Percentiles rank a stretch among this genome's conserved stretches.
Conservation (phyloP, 352 stramenopile species). For the Pythium angustatum region DNA sequence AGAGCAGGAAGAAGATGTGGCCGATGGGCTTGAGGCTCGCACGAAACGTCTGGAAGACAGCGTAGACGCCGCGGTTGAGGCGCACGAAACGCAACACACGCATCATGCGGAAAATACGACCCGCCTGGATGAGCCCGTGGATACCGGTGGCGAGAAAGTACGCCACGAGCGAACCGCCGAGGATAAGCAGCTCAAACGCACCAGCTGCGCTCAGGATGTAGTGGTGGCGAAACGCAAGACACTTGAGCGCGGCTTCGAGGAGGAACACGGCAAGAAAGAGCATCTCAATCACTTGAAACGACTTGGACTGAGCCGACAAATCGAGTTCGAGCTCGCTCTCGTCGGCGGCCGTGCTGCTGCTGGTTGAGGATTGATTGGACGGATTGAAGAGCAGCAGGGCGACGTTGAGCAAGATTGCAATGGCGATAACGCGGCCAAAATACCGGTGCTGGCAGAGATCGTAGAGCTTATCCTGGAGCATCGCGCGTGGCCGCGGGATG, state of each 20-base stretch:
- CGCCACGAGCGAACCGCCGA: slow-evolving; percentile 58
- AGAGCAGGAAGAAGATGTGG: slow-evolving; percentile 82
- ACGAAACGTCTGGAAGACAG: slow-evolving; percentile 77
- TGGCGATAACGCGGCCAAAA: slow-evolving; percentile 50
- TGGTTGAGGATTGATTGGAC: slow-evolving; percentile 23
- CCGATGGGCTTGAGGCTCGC: slow-evolving; percentile 62
- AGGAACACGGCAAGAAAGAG: slow-evolving; percentile 69
- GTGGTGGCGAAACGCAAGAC: slow-evolving; percentile 59
- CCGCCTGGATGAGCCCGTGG: slow-evolving; percentile 67
- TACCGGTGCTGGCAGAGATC: slow-evolving; percentile 64
- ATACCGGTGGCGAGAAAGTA: slow-evolving; percentile 67
- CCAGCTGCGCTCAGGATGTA: slow-evolving; percentile 58
- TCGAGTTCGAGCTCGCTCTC: neutral
- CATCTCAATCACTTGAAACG: slow-evolving; percentile 66
- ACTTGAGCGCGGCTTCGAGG: slow-evolving; percentile 56
- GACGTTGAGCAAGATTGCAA: slow-evolving; percentile 74
- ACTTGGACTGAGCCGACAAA: slow-evolving; percentile 21
- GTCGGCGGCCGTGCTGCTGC: neutral
- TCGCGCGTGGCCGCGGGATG: slow-evolving; percentile 42
- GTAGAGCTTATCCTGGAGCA: slow-evolving; percentile 44
- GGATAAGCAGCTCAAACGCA: slow-evolving; percentile 65
- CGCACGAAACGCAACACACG: slow-evolving; percentile 76
- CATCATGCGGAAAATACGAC: slow-evolving; percentile 76
- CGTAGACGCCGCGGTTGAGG: slow-evolving; percentile 68
- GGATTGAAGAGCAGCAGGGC: slow-evolving; percentile 67